A percentile compares a stretch with the other conserved stretches of the same genome.
Conservation (phyloP, 805 yeast genomes). For the Peterozyma xylosa region DNA sequence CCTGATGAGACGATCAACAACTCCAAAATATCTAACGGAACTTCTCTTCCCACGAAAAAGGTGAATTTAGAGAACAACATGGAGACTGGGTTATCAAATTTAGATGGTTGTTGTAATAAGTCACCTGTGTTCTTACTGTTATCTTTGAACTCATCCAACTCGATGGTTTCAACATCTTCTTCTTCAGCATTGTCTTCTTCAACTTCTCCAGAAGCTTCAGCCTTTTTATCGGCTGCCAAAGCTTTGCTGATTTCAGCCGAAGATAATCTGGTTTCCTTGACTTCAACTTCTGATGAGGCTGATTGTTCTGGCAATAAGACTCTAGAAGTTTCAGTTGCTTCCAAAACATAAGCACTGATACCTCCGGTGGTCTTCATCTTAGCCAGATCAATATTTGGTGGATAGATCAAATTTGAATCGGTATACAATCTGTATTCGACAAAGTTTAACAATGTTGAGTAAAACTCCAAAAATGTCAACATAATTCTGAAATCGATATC, state of each 20-base stretch:
- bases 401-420: conserved; percentile 81
- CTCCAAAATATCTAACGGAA: conserved; percentile 85
- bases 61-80: conserved; percentile 65
- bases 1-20: conserved; percentile 82
- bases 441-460: conserved; percentile 85
- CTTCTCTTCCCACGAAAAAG: conserved; percentile 92
- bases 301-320: conserved; percentile 29
- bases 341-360: conserved; percentile 72
- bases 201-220: conserved; percentile 27
- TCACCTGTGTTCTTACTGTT: conserved; percentile 61
- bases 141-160: conserved; percentile 68
- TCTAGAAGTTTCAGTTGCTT: conserved; percentile 31
- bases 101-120: conserved; percentile 62
- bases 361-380: conserved; percentile 88
- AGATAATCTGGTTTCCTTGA: conserved; percentile 30
- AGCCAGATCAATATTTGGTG: conserved; percentile 72
- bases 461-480: conserved; percentile 94
- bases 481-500: conserved; percentile 95
- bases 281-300: conserved; percentile 16
- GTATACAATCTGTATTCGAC: conserved; percentile 79
- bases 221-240: conserved; percentile 43
- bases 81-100: conserved; percentile 51
- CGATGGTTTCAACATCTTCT: conserved; percentile 35
- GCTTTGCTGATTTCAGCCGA: conserved; percentile 39
- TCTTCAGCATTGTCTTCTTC: conserved; percentile 27